phyloP scores from a whole-genome alignment of 2,329 filamentous ascomycete genomes.

The Nannizzia gypsea region DNA sequence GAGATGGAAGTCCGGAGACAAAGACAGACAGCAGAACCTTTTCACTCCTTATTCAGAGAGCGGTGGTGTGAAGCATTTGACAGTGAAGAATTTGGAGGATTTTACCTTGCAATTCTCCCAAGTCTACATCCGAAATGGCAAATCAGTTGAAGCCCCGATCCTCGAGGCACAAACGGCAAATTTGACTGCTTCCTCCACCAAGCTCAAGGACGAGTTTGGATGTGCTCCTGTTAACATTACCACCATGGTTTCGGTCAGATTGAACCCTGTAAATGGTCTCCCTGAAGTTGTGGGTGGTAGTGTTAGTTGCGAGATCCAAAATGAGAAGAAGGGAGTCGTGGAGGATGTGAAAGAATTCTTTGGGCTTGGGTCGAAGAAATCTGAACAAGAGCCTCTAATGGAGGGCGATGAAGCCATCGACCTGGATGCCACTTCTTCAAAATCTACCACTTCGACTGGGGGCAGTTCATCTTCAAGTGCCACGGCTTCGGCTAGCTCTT shows the following conservation, averaged over 20 bases:
- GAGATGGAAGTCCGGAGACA: constrained; percentile 60
- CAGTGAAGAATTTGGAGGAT: constrained; percentile 70
- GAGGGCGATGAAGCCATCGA: constrained; percentile 40
- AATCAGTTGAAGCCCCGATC: constrained; percentile 46
- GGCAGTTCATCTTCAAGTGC: constrained; percentile 30
- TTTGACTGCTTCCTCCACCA: constrained; percentile 67
- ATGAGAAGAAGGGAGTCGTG: constrained; percentile 63
- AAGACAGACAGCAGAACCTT: constrained; percentile 66
- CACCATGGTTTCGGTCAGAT: constrained; percentile 64
- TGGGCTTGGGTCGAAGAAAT: constrained; percentile 84
- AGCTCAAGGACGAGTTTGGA: constrained; percentile 65
- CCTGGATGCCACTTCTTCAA: constrained; percentile 26
- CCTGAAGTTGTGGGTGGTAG: constrained; percentile 65
- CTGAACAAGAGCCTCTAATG: constrained; percentile 59
- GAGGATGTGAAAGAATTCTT: constrained; percentile 95
- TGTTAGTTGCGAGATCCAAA: constrained; percentile 75
- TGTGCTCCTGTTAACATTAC: constrained; percentile 66
- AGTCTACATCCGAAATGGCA: constrained; percentile 41
- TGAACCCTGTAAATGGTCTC: constrained; percentile 62
- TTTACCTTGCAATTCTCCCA: constrained; percentile 73
- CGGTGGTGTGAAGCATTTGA: constrained; percentile 70
- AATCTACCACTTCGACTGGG: neutral
- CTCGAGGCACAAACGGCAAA: constrained; percentile 66
- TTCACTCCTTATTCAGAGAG: constrained; percentile 68
- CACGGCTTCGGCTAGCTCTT: constrained; percentile 26